Evolutionary conservation across 441 rosid species (phyloP).

Genomic region (Brassica balearica): DNA sequence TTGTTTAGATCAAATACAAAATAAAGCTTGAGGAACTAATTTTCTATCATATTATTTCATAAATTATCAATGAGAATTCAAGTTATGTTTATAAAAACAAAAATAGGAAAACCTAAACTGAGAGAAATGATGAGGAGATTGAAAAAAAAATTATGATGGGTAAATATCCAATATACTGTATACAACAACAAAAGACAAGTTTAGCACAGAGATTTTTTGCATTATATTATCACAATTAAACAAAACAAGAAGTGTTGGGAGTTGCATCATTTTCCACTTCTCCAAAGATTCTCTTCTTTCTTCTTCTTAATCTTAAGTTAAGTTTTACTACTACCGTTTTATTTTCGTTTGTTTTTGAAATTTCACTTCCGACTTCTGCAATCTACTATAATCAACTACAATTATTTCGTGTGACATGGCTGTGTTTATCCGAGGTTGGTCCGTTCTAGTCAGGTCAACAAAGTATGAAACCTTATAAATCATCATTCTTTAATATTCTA

Average conservation of each 20-base stretch:
- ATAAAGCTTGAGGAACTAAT: neutral
- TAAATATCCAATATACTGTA: neutral
- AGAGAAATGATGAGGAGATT: neutral
- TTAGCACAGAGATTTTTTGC: constrained; percentile 1
- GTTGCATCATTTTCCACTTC: constrained; percentile 46
- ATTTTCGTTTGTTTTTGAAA: neutral
- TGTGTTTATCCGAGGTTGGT: neutral
- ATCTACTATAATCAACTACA: neutral
- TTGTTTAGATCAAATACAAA: neutral
- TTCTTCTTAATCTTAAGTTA: neutral
- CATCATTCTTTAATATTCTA: neutral
- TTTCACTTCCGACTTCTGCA: neutral
- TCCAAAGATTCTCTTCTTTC: constrained; percentile 42
- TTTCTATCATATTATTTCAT: neutral
- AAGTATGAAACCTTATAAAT: constrained; percentile 1
- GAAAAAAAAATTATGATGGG: neutral
- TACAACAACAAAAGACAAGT: neutral
- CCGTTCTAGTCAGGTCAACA: neutral
- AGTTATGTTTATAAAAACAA: neutral
- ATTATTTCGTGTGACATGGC: neutral
- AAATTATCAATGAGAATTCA: neutral
- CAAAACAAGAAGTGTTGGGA: constrained; percentile 41
- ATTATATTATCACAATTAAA: neutral
- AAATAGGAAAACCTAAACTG: neutral
- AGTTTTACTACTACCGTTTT: neutral